A percentile compares a stretch with the other conserved stretches of the same genome.
These are phyloP conservation scores for Backusella tuberculispora DNA, from an alignment of 192 early-diverging fungal species.

Conservation along the genomic window DNA sequence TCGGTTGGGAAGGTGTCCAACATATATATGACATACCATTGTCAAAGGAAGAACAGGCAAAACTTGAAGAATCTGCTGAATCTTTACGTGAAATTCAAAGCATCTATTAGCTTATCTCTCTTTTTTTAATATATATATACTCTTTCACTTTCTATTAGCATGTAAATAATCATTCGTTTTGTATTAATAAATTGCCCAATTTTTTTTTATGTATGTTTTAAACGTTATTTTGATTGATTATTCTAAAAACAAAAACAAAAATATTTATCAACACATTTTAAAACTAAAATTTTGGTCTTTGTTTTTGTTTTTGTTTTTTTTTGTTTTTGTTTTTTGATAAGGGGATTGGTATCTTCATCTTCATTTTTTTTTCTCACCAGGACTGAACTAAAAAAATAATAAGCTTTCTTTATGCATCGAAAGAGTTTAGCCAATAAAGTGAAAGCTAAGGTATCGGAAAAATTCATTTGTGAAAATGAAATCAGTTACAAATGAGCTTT, in stretches of 20 bases:
- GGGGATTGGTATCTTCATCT: neutral
- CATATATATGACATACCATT: constrained; percentile 72
- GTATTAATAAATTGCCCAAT: neutral
- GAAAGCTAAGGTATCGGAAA: neutral
- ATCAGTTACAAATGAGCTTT: neutral
- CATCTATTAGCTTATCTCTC: neutral
- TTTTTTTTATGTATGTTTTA: neutral
- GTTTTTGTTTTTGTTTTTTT: neutral
- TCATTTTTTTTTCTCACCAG: neutral
- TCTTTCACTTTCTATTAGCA: neutral
- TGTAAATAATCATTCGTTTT: no score
- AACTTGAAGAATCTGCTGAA: constrained; percentile 56
- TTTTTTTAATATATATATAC: neutral
- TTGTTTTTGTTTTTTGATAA: neutral
- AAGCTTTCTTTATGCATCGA: neutral
- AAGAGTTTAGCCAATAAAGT: neutral
- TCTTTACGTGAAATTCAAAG: constrained; percentile 52
- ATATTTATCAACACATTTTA: neutral
- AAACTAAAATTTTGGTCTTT: neutral
- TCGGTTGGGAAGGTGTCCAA: constrained; percentile 74
- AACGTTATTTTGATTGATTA: neutral
- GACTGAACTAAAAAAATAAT: neutral
- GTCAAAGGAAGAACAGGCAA: constrained; percentile 57
- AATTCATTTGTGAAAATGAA: no score
- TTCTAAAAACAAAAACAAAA: neutral